Percentiles rank a stretch among this genome's conserved stretches.
These are phyloP conservation scores for Candida berthetii DNA, from an alignment of 805 yeast species.

Conservation along the genomic window DNA sequence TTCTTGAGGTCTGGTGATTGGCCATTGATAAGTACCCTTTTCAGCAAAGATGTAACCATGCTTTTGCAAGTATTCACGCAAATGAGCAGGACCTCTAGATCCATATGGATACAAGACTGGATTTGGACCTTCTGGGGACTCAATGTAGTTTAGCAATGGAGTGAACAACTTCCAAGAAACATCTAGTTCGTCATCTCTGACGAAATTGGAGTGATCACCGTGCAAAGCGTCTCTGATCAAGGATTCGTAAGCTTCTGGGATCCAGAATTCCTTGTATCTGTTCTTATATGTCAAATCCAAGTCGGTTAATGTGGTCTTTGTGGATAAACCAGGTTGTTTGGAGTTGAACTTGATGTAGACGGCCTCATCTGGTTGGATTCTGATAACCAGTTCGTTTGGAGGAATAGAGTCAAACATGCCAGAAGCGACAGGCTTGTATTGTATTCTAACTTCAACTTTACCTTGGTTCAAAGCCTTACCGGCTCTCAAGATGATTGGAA, in stretches of 20 bases:
- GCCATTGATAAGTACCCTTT: conserved; percentile 81
- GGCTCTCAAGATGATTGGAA: conserved; percentile 91
- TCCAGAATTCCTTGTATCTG: conserved; percentile 84
- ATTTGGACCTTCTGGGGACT: conserved; percentile 59
- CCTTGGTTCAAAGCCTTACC: conserved; percentile 96
- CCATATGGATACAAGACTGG: conserved; percentile 81
- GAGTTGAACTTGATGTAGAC: conserved; percentile 89
- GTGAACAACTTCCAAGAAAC: conserved; percentile 92
- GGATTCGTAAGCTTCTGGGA: conserved; percentile 97
- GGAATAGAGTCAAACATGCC: conserved; percentile 80
- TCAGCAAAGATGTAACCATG: conserved; percentile 72
- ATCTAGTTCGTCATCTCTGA: conserved; percentile 95
- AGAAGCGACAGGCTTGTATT: conserved; percentile 78
- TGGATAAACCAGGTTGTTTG: conserved; percentile 88
- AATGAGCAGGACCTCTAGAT: conserved; percentile 75
- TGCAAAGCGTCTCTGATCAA: conserved; percentile 83
- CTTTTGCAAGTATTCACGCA: conserved; percentile 52
- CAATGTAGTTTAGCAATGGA: conserved; percentile 78
- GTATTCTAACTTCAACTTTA: conserved; percentile 92
- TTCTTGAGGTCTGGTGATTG: conserved; percentile 51
- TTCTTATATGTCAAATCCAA: conserved; percentile 80
- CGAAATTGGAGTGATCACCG: conserved; percentile 96
- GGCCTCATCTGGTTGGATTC: conserved; percentile 94
- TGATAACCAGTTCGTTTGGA: conserved; percentile 88
- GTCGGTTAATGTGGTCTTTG: conserved; percentile 78